phyloP scores from a whole-genome alignment of 768 basidiomycete genomes.

The Lentinus brumalis region DNA sequence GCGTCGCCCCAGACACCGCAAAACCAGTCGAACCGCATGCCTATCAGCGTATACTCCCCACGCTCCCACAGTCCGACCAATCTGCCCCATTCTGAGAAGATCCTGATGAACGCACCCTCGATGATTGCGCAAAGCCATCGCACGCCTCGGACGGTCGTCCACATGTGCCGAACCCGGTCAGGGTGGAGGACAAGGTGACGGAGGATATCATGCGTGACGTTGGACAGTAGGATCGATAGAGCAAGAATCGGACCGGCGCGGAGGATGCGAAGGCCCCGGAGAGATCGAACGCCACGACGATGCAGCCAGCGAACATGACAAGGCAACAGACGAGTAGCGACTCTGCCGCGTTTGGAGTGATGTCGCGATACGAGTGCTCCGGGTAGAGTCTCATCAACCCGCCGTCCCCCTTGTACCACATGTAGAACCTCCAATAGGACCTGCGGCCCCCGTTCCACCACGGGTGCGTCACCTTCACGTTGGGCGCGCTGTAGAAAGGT shows the following conservation, averaged over 20 bases:
- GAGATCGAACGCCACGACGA: slow-evolving; percentile 8
- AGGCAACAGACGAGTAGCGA: slow-evolving; percentile 30
- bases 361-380: slow-evolving; percentile 45
- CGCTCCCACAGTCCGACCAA: slow-evolving; percentile 46
- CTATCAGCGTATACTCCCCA: slow-evolving; percentile 41
- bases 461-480: slow-evolving; percentile 54
- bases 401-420: slow-evolving; percentile 63
- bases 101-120: slow-evolving; percentile 53
- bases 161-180: slow-evolving; percentile 34
- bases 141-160: slow-evolving; percentile 36
- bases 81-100: slow-evolving; percentile 53
- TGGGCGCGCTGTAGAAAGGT: slow-evolving; percentile 52
- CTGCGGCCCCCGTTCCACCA: slow-evolving; percentile 54
- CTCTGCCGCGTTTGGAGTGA: slow-evolving; percentile 53
- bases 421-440: slow-evolving; percentile 55
- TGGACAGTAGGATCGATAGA: slow-evolving; percentile 38
- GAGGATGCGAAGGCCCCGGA: neutral
- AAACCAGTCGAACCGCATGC: slow-evolving; percentile 60
- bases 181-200: slow-evolving; percentile 48
- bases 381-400: slow-evolving; percentile 51
- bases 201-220: slow-evolving; percentile 51
- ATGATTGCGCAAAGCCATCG: slow-evolving; percentile 46
- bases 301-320: neutral
- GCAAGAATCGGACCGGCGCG: slow-evolving; percentile 22
- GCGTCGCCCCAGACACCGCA: slow-evolving; percentile 40